Percentiles rank a stretch among this genome's conserved stretches.
Evolutionary conservation across 176 grass and related monocot species (phyloP).

Genomic region (Carex myosuroides): DNA sequence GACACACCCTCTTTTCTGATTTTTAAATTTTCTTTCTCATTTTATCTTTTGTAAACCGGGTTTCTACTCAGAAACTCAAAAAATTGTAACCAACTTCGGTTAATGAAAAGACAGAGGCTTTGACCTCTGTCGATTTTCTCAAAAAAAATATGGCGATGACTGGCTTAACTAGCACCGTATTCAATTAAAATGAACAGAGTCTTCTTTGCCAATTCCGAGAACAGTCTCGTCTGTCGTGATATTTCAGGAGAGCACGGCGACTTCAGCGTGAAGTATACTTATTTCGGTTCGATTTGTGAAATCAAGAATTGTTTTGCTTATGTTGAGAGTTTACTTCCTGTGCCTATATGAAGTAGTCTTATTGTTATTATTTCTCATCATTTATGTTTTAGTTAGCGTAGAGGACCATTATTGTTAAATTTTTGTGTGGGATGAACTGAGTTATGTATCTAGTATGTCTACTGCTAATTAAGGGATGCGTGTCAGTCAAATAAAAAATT

Average conservation of each 20-base stretch:
- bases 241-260: neutral
- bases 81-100: too few relatives aligned
- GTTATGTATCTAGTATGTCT: neutral
- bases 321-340: constrained; percentile 16
- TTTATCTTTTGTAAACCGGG: too few relatives aligned
- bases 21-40: too few relatives aligned
- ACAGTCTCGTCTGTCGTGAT: neutral
- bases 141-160: neutral
- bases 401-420: too few relatives aligned
- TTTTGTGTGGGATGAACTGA: neutral
- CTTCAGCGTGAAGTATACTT: neutral
- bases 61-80: too few relatives aligned
- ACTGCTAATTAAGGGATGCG: neutral
- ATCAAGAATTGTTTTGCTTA: constrained; percentile 7
- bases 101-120: too few relatives aligned
- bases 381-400: neutral
- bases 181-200: neutral
- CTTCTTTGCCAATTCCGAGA: neutral
- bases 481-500: neutral
- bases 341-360: neutral
- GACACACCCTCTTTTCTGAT: too few relatives aligned
- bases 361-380: too few relatives aligned
- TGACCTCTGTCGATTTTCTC: too few relatives aligned
- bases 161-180: neutral
- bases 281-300: neutral